phyloP scores from a whole-genome alignment of 2,329 filamentous ascomycete species.

The Madurella mycetomatis region DNA sequence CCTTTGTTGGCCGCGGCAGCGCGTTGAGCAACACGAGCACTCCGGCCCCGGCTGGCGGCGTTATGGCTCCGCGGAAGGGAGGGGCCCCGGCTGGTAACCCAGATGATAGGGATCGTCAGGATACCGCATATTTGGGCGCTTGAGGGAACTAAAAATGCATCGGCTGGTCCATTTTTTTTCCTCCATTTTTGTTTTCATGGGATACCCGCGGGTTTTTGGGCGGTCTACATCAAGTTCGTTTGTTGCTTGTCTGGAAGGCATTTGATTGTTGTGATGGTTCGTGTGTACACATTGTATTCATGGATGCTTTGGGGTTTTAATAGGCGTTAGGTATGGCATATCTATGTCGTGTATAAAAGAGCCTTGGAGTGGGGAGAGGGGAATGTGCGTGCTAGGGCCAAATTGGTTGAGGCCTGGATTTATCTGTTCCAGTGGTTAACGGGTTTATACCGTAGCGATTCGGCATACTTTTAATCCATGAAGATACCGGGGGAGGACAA shows the following conservation, averaged over 20 bases:
- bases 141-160: background rate
- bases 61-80: slow-evolving; percentile 8
- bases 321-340: slow-evolving; percentile 10
- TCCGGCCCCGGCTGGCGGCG: background rate
- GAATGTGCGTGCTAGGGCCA: too few species aligned
- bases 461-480: too few species aligned
- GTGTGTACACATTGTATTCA: background rate
- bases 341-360: slow-evolving; percentile 3
- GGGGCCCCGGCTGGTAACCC: background rate
- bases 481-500: too few species aligned
- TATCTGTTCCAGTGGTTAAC: too few species aligned
- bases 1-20: slow-evolving; percentile 13
- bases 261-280: background rate
- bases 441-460: too few species aligned
- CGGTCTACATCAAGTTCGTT: background rate
- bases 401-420: too few species aligned
- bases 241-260: background rate
- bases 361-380: background rate
- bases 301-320: background rate
- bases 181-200: background rate
- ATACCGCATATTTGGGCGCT: slow-evolving; percentile 15
- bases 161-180: background rate
- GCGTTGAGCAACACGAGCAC: slow-evolving; percentile 6
- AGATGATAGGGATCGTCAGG: slow-evolving; percentile 5
- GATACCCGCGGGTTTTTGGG: background rate